phyloP scores from a whole-genome alignment of 306 rosid genomes.

The Rubus idaeus region DNA sequence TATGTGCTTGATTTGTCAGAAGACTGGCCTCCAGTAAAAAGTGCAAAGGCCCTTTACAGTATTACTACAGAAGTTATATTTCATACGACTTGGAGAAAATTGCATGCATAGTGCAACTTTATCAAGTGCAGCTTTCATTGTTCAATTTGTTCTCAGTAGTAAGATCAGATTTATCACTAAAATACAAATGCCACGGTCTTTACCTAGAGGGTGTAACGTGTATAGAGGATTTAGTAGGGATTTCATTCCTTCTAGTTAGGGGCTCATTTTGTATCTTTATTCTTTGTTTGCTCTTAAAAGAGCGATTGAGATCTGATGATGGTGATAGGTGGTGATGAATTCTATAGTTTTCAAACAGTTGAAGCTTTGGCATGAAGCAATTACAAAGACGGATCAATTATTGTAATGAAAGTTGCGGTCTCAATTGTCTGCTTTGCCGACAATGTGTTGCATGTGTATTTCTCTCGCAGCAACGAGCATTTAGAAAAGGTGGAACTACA shows the following conservation, averaged over 20 bases:
- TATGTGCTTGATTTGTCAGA: conserved; percentile 1
- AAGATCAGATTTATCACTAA: conserved; percentile 11
- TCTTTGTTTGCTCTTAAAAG: conserved; percentile 11
- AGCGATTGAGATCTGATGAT: conserved; percentile 7
- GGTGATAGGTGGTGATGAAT: background rate
- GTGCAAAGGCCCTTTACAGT: background rate
- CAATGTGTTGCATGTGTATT: background rate
- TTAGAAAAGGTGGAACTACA: no score
- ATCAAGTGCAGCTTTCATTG: conserved; percentile 24
- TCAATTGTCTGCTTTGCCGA: background rate
- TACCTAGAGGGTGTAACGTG: conserved; percentile 38
- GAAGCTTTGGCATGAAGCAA: background rate
- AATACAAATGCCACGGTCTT: conserved; percentile 21
- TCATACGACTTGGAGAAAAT: background rate
- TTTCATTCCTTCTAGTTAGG: conserved; percentile 17
- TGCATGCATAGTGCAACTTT: background rate
- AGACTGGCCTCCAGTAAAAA: no score
- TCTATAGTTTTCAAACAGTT: background rate
- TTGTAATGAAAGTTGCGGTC: background rate
- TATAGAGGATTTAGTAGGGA: conserved; percentile 38
- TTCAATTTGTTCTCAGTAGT: conserved; percentile 20
- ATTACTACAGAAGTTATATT: background rate
- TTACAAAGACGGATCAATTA: background rate
- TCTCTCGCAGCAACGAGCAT: background rate
- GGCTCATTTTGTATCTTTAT: conserved; percentile 14